Conservation (phyloP, 192 early-diverging fungal species). For the Backusella parvicylindrica region DNA sequence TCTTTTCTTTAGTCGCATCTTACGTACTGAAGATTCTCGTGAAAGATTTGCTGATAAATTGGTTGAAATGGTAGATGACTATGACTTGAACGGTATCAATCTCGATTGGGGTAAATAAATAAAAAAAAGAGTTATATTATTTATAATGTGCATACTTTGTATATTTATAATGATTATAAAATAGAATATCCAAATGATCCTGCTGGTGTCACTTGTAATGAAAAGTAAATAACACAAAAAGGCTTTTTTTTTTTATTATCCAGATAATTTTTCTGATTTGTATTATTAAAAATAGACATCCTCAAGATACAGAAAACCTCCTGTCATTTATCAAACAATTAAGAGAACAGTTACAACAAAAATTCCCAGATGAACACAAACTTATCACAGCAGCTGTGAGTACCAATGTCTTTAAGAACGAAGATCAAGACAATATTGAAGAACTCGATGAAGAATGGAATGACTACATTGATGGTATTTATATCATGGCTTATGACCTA, state of each 20-base stretch:
- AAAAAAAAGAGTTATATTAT: constrained; percentile 30
- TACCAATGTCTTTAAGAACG: constrained; percentile 30
- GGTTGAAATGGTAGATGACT: constrained; percentile 37
- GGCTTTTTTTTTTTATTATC: not conserved
- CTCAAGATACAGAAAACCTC: constrained; percentile 41
- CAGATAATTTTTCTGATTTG: not conserved
- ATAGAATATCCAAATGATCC: constrained; percentile 32
- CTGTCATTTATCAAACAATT: constrained; percentile 34
- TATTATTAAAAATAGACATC: constrained; percentile 9
- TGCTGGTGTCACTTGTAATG: constrained; percentile 33
- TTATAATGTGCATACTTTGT: constrained; percentile 21
- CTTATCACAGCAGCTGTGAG: constrained; percentile 39
- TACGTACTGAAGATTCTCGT: constrained; percentile 26
- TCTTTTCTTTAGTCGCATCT: constrained; percentile 20
- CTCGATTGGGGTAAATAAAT: constrained; percentile 54
- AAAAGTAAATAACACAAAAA: constrained; percentile 6
- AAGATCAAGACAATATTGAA: constrained; percentile 4
- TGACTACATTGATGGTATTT: constrained; percentile 15
- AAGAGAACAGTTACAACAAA: constrained; percentile 18
- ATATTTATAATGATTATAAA: constrained; percentile 11
- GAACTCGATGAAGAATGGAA: constrained; percentile 20
- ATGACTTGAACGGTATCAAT: constrained; percentile 57
- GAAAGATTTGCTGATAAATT: constrained; percentile 32
- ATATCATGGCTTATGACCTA: constrained; percentile 33
- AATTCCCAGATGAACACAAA: constrained; percentile 22